Evolutionary conservation across 2,329 filamentous ascomycete species (phyloP), one percentile per base, ranked within the genome.

Genomic region (Xylariales sp.): DNA sequence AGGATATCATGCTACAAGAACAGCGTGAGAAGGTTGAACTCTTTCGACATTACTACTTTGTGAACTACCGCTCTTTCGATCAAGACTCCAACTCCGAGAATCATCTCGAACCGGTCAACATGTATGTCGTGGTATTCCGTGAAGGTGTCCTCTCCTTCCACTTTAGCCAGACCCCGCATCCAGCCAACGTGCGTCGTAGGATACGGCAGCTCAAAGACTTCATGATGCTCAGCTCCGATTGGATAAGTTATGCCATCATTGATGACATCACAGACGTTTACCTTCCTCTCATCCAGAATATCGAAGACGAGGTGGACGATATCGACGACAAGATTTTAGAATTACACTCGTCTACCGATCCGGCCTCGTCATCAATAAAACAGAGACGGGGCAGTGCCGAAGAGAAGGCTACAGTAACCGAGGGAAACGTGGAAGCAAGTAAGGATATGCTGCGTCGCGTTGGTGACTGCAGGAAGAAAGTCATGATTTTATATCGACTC

Each of bases 191-290:
- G 30, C 93, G 96, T 28, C 89, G 96, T 53, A 90, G 96, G 41
- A 95, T 99, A 76, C 92, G 96, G 10, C 96, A 99, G 79, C 83
- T 99, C 54, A 93, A 93, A 71, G 96, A 99, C 79, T 99, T 97
- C 79, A 87, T 98, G 74, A 93, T 97, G 50, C 84, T 98, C 12
- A 95, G 92, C 54, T 93, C 95, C 0, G 96, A 99, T 79, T 99
- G 96, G 96, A 97, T 99, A 73, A 97, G 93, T 7, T 99, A 99
- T 77, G 96, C 94, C 55, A 92, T 97, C 72, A 97, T 98, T 71
- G 96, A 99, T 80, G 96, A 99, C 78, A 97, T 99, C 74, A 99
- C 96, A 5, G 96, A 99, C 79, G 94, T 94, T 2, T 99, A 97
- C 76, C 92, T 91, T 5, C 96, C 96, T 0, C 83, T 98, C 55